Evolutionary conservation across 768 basidiomycete species (phyloP).

Genomic region (Tylopilus balloui): DNA sequence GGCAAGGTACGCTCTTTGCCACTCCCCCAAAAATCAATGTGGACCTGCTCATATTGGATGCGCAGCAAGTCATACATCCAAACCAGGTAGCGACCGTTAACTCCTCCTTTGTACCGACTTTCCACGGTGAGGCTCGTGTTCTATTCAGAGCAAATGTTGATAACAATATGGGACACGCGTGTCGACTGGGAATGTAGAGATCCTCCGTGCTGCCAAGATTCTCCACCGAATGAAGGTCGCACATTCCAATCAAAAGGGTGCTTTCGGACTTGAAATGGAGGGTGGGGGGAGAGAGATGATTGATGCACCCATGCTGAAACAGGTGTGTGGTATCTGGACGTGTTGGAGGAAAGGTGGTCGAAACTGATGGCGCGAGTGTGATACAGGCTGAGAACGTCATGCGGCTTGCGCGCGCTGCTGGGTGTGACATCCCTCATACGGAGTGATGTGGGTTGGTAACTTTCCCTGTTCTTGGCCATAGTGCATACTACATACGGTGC

Average conservation of each 20-base stretch:
- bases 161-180: background rate
- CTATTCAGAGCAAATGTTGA: background rate
- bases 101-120: slow-evolving; percentile 70
- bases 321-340: slow-evolving; percentile 28
- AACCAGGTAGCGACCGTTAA: slow-evolving; percentile 76
- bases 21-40: background rate
- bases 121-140: slow-evolving; percentile 46
- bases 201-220: slow-evolving; percentile 71
- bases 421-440: slow-evolving; percentile 47
- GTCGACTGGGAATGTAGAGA: slow-evolving; percentile 46
- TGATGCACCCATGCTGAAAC: slow-evolving; percentile 87
- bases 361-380: slow-evolving; percentile 2
- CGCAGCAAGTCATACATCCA: slow-evolving; percentile 93
- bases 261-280: slow-evolving; percentile 63
- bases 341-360: background rate
- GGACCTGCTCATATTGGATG: background rate
- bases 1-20: slow-evolving; percentile 60
- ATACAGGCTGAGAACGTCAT: slow-evolving; percentile 49
- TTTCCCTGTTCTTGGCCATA: background rate
- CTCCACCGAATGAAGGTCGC: slow-evolving; percentile 59
- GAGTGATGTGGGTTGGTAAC: slow-evolving; percentile 14
- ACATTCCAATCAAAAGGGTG: slow-evolving; percentile 52
- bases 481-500: too few species aligned
- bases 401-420: slow-evolving; percentile 49
- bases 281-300: slow-evolving; percentile 72